phyloP scores from a whole-genome alignment of 805 yeast species.

The Candida glaebosa region DNA sequence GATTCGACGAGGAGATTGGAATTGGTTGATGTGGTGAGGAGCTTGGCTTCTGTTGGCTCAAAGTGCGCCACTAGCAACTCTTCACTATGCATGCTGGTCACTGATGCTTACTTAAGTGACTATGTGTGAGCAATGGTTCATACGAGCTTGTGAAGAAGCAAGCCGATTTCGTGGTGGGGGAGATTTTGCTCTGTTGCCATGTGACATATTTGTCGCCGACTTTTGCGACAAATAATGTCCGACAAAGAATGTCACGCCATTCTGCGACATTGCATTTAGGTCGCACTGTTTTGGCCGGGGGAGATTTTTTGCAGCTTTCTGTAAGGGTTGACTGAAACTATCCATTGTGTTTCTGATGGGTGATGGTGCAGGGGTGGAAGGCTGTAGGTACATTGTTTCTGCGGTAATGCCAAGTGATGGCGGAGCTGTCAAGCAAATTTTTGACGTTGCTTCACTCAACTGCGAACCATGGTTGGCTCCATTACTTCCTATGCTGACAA shows the following conservation, averaged over 20 bases:
- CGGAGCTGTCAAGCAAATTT: background rate
- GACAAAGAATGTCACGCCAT: too few species aligned
- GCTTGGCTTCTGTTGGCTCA: slow-evolving; percentile 36
- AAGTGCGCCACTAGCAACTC: slow-evolving; percentile 17
- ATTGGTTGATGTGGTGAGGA: slow-evolving; percentile 27
- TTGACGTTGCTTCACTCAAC: too few species aligned
- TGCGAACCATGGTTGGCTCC: too few species aligned
- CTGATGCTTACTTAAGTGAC: too few species aligned
- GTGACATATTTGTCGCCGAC: background rate
- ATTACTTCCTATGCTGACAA: too few species aligned
- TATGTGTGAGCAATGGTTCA: too few species aligned
- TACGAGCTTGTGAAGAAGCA: too few species aligned
- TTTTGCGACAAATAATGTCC: too few species aligned
- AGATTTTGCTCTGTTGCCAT: background rate
- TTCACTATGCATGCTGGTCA: slow-evolving; percentile 6
- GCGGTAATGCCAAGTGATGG: background rate
- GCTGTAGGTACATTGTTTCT: background rate
- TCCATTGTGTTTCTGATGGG: background rate
- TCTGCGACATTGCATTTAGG: too few species aligned
- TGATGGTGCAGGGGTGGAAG: background rate
- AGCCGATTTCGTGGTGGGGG: background rate
- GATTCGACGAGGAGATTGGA: slow-evolving; percentile 34
- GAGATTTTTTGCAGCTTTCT: background rate
- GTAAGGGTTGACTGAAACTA: background rate
- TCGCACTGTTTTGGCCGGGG: too few species aligned